These are phyloP conservation scores for Monilinia fructicola DNA, from an alignment of 2,329 filamentous ascomycete genomes.

Conservation along the genomic window DNA sequence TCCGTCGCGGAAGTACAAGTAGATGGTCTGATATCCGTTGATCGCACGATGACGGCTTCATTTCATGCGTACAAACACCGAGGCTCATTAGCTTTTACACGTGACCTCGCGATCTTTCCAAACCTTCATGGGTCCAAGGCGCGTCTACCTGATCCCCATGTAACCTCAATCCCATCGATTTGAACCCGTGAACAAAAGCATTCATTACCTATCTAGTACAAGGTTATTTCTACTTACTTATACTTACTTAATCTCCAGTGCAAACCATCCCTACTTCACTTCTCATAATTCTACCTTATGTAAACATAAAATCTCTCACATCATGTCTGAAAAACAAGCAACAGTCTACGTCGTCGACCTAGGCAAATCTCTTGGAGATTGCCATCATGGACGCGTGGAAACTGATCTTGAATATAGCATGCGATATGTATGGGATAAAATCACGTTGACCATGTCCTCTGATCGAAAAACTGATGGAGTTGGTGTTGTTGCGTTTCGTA, in stretches of 20 bases:
- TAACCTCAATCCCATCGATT: too few species aligned
- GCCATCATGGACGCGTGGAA: constrained; percentile 67
- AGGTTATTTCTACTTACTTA: too few species aligned
- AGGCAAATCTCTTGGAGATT: constrained; percentile 77
- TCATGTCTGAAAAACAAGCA: constrained; percentile 90
- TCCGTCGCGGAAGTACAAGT: neutral
- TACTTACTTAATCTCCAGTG: neutral
- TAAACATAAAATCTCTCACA: constrained; percentile 29
- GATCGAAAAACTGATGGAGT: constrained; percentile 72
- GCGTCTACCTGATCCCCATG: constrained; percentile 22
- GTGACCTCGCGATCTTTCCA: constrained; percentile 16
- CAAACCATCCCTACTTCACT: neutral
- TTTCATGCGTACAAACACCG: neutral
- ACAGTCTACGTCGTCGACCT: constrained; percentile 91
- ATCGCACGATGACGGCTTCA: constrained; percentile 15
- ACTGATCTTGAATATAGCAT: constrained; percentile 87
- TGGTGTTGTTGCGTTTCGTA: constrained; percentile 81
- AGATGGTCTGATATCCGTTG: constrained; percentile 6
- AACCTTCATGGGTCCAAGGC: neutral
- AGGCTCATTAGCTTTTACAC: neutral
- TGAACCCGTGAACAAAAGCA: neutral
- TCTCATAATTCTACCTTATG: neutral
- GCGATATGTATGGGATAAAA: constrained; percentile 93
- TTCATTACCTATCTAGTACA: too few species aligned
- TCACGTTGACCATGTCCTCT: constrained; percentile 66